Conservation (phyloP, 2,329 filamentous ascomycete species). For the Trichoderma gracile region DNA sequence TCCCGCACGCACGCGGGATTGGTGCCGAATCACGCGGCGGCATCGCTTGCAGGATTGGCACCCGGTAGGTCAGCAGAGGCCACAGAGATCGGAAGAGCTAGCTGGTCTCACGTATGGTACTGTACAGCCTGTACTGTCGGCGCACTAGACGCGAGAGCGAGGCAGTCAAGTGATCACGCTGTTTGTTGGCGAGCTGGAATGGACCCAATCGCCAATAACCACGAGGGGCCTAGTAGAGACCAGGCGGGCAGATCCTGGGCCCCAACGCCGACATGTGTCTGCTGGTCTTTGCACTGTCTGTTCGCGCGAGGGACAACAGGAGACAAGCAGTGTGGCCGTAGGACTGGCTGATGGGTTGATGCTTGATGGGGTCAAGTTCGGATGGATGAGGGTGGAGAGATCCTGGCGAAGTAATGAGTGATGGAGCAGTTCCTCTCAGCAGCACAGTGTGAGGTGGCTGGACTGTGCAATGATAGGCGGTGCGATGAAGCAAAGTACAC, state of each 20-base stretch:
- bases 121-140: not conserved
- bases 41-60: slow-evolving; percentile 18
- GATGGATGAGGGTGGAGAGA: not conserved
- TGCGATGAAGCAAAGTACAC: not conserved
- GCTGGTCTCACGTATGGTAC: not conserved
- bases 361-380: not conserved
- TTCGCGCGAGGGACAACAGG: not conserved
- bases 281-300: not conserved
- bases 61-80: slow-evolving; percentile 21
- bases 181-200: slow-evolving; percentile 20
- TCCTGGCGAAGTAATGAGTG: not conserved
- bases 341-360: not conserved
- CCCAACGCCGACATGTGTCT: not conserved
- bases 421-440: not conserved
- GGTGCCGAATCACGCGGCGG: not conserved
- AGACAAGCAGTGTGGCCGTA: too few relatives aligned
- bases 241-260: not conserved
- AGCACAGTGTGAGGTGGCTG: not conserved
- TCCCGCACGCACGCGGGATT: not conserved
- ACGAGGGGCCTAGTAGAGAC: slow-evolving; percentile 4
- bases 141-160: slow-evolving; percentile 21
- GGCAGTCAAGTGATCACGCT: slow-evolving; percentile 26
- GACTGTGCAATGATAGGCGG: too few relatives aligned
- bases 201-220: not conserved
- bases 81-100: slow-evolving; percentile 1